Percentiles rank a stretch among this genome's conserved stretches.
These are phyloP conservation scores for Fusarium fujikuroi DNA, from an alignment of 2,329 filamentous ascomycete species.

Conservation along the genomic window DNA sequence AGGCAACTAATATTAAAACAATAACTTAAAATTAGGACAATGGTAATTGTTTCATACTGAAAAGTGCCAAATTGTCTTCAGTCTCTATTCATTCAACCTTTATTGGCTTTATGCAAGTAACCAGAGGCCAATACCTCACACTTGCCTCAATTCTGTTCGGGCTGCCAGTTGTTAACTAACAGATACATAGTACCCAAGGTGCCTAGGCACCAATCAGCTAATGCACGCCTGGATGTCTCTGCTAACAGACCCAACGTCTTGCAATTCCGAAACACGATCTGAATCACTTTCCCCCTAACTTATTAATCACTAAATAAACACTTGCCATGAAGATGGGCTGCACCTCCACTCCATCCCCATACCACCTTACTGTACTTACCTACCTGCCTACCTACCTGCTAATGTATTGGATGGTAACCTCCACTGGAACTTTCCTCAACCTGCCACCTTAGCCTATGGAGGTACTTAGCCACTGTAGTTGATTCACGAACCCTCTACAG, in stretches of 20 bases:
- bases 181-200: neutral
- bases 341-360: neutral
- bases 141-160: neutral
- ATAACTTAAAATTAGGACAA: neutral
- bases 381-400: too few species aligned
- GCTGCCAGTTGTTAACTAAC: neutral
- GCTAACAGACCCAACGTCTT: constrained; percentile 3
- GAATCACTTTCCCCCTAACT: constrained; percentile 22
- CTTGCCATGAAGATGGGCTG: neutral
- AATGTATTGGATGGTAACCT: too few species aligned
- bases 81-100: neutral
- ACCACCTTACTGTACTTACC: neutral
- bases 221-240: neutral
- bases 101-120: neutral
- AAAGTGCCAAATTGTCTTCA: neutral
- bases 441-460: constrained; percentile 3
- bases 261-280: constrained; percentile 29
- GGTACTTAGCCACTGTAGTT: constrained; percentile 10
- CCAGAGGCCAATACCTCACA: neutral
- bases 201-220: neutral
- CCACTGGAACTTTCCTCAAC: neutral
- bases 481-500: constrained; percentile 30
- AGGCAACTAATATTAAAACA: neutral
- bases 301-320: neutral
- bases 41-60: neutral